Percentiles rank a stretch among this genome's conserved stretches.
These are phyloP conservation scores for Candida schatavii DNA, from an alignment of 805 yeast species.

Conservation along the genomic window DNA sequence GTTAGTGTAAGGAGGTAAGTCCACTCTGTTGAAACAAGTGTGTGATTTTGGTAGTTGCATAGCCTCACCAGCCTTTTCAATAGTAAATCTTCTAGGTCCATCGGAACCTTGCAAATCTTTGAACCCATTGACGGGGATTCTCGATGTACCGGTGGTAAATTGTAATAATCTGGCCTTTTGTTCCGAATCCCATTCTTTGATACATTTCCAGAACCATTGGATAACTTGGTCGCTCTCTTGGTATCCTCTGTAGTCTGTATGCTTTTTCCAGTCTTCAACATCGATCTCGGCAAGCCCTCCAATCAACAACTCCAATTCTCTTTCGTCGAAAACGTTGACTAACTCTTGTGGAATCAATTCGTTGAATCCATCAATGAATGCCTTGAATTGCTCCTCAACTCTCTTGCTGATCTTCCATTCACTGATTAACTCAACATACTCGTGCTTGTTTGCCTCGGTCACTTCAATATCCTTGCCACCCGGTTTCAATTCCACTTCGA, in stretches of 20 bases:
- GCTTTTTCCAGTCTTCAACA: slow-evolving; percentile 98
- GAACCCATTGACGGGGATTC: slow-evolving; percentile 98
- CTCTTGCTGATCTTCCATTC: slow-evolving; percentile 95
- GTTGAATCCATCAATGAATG: slow-evolving; percentile 95
- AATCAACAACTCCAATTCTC: slow-evolving; percentile 92
- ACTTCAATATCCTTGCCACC: slow-evolving; percentile 88
- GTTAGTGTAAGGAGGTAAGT: slow-evolving; percentile 89
- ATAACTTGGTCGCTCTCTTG: slow-evolving; percentile 94
- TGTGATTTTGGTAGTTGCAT: slow-evolving; percentile 95
- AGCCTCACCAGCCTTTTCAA: slow-evolving; percentile 95
- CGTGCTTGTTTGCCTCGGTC: slow-evolving; percentile 90
- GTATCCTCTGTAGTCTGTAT: slow-evolving; percentile 97
- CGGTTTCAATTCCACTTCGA: slow-evolving; percentile 85
- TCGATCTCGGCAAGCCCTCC: slow-evolving; percentile 99
- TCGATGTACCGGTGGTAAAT: slow-evolving; percentile 97
- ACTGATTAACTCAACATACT: slow-evolving; percentile 89
- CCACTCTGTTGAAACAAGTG: slow-evolving; percentile 98
- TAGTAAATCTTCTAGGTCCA: slow-evolving; percentile 98
- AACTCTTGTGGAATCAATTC: slow-evolving; percentile 96
- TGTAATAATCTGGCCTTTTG: slow-evolving; percentile 94
- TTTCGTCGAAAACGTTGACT: slow-evolving; percentile 94
- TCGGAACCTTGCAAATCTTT: slow-evolving; percentile 98
- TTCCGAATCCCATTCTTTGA: slow-evolving; percentile 92
- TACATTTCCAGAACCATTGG: slow-evolving; percentile 98
- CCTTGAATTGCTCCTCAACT: slow-evolving; percentile 93